Percentiles rank a stretch among this genome's conserved stretches.
Conservation (phyloP, 192 early-diverging fungal species). For the Coemansia sp. region DNA sequence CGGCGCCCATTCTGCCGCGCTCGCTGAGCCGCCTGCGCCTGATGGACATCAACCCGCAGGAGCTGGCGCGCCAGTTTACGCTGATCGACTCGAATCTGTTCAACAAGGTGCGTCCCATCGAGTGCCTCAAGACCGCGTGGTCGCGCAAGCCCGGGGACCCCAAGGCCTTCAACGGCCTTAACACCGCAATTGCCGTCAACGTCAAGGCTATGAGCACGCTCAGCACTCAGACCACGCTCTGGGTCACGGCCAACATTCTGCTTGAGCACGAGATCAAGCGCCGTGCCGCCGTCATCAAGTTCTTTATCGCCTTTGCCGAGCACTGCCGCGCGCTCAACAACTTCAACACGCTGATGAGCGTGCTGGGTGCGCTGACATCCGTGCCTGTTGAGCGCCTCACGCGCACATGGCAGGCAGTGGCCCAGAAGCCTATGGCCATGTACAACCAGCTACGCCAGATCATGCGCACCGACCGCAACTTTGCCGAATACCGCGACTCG, state of each 20-base stretch:
- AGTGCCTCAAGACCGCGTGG: constrained; percentile 95
- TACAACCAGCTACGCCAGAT: constrained; percentile 67
- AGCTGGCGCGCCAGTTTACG: constrained; percentile 94
- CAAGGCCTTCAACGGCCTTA: constrained; percentile 53
- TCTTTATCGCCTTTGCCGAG: constrained; percentile 82
- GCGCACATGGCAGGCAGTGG: constrained; percentile 85
- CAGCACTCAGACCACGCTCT: constrained; percentile 82
- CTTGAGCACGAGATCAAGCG: constrained; percentile 78
- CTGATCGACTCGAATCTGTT: constrained; percentile 86
- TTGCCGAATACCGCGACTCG: constrained; percentile 74
- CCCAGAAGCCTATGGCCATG: constrained; percentile 56
- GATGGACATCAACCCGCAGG: constrained; percentile 87
- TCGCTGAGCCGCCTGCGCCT: constrained; percentile 75
- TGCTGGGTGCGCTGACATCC: constrained; percentile 85
- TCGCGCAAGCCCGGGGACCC: constrained; percentile 59
- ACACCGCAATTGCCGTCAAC: constrained; percentile 66
- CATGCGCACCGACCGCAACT: constrained; percentile 83
- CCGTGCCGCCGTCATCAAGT: constrained; percentile 73
- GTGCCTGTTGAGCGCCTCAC: constrained; percentile 86
- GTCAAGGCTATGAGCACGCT: constrained; percentile 85
- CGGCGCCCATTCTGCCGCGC: constrained; percentile 79
- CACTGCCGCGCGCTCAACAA: constrained; percentile 86
- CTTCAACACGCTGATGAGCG: constrained; percentile 90
- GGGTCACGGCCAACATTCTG: constrained; percentile 85
- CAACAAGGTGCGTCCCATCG: constrained; percentile 78